Evolutionary conservation across 148 eudicot species (phyloP).

Genomic region (Persicaria tinctoria): DNA sequence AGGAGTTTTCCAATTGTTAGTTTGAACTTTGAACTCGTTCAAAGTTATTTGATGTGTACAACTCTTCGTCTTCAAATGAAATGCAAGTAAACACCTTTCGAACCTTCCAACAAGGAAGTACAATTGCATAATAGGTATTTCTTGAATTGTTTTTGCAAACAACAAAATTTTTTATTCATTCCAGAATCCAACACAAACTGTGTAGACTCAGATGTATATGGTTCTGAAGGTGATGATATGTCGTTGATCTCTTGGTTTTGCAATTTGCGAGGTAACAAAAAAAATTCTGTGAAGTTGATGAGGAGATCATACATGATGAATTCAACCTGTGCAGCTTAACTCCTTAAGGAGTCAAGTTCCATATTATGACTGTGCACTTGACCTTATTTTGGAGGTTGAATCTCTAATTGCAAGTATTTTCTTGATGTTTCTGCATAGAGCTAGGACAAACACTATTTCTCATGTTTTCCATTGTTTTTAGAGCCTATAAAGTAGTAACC

Average conservation of each 20-base stretch:
- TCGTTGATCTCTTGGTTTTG: conserved; percentile 45
- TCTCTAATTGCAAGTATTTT: conserved; percentile 16
- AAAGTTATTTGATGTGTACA: too few relatives aligned
- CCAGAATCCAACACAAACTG: conserved; percentile 50
- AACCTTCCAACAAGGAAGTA: too few relatives aligned
- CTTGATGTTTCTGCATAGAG: not conserved
- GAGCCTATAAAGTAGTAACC: not conserved
- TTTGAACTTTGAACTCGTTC: too few relatives aligned
- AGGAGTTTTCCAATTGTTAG: too few relatives aligned
- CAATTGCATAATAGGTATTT: too few relatives aligned
- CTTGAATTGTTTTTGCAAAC: too few relatives aligned
- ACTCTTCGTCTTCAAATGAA: too few relatives aligned
- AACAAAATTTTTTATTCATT: conserved; percentile 1
- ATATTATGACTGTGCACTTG: conserved; percentile 20
- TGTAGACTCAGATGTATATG: conserved; percentile 51
- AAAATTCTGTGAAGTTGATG: conserved; percentile 13
- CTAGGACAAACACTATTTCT: not conserved
- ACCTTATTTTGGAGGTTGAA: conserved; percentile 18
- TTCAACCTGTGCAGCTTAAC: too few relatives aligned
- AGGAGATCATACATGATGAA: too few relatives aligned
- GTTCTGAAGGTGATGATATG: conserved; percentile 56
- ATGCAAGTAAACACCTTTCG: too few relatives aligned
- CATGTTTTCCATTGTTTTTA: not conserved
- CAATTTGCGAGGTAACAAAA: conserved; percentile 4
- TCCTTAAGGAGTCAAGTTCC: too few relatives aligned